Percentiles rank a stretch among this genome's conserved stretches.
Evolutionary conservation across 2,329 filamentous ascomycete genomes (phyloP).

Genomic region (Chaetomiaceae sp.): DNA sequence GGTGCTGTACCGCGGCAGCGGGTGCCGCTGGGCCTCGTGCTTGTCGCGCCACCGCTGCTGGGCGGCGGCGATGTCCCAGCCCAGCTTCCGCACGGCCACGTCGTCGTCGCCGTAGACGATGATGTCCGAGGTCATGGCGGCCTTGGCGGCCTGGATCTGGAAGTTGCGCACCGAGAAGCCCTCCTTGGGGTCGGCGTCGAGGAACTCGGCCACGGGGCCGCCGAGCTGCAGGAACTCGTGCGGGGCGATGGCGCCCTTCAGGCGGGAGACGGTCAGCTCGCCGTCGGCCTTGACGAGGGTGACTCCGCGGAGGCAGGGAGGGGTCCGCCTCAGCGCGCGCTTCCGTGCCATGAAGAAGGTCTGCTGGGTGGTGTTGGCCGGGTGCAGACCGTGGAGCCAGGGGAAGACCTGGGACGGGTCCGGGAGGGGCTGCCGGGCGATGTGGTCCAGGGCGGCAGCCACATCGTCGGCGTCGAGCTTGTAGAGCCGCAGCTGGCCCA

Average conservation of each 20-base stretch:
- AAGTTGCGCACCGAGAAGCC: slow-evolving; percentile 97
- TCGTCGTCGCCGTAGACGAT: slow-evolving; percentile 80
- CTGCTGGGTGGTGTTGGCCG: slow-evolving; percentile 81
- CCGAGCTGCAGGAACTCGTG: slow-evolving; percentile 67
- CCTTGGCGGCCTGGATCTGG: slow-evolving; percentile 88
- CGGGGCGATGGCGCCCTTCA: slow-evolving; percentile 83
- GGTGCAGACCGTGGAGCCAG: slow-evolving; percentile 91
- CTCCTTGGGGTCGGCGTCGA: slow-evolving; percentile 79
- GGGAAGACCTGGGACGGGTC: slow-evolving; percentile 86
- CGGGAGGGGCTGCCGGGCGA: slow-evolving; percentile 75
- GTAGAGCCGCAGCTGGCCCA: slow-evolving; percentile 61
- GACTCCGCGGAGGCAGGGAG: slow-evolving; percentile 73
- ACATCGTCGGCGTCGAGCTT: slow-evolving; percentile 66
- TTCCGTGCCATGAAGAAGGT: slow-evolving; percentile 81
- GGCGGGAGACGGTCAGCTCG: slow-evolving; percentile 64
- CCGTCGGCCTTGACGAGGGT: slow-evolving; percentile 87
- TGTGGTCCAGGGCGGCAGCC: slow-evolving; percentile 68
- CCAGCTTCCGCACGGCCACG: slow-evolving; percentile 57
- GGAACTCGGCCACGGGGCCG: slow-evolving; percentile 54
- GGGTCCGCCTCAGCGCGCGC: slow-evolving; percentile 64
- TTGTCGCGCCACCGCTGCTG: slow-evolving; percentile 70
- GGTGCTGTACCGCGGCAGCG: slow-evolving; percentile 71
- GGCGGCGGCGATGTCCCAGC: slow-evolving; percentile 66
- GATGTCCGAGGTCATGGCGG: slow-evolving; percentile 78
- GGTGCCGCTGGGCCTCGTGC: slow-evolving; percentile 52